Evolutionary conservation across 352 stramenopile genomes (phyloP).

Genomic region (Phytophthora capsici): DNA sequence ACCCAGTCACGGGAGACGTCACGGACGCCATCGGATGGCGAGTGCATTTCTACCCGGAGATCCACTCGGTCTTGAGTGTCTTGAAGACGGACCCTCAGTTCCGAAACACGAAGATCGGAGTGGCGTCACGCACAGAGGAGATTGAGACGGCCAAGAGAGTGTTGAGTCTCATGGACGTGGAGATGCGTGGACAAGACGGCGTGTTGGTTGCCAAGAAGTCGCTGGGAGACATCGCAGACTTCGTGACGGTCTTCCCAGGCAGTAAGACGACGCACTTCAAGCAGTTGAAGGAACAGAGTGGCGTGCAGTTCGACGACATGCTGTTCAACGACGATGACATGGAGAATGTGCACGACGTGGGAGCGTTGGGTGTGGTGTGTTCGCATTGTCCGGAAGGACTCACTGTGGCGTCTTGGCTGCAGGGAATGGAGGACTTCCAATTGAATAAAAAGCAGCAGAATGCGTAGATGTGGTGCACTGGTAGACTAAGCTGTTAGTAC

Average conservation of each 20-base stretch:
- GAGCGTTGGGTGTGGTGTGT: constrained; percentile 52
- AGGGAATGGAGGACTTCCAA: constrained; percentile 76
- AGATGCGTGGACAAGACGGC: constrained; percentile 8
- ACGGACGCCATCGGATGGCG: constrained; percentile 68
- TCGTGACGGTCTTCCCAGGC: constrained; percentile 80
- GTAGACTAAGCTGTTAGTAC: too few species aligned
- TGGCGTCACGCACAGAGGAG: constrained; percentile 79
- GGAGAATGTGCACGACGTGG: constrained; percentile 21
- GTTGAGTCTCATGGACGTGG: constrained; percentile 66
- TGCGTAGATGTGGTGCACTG: not conserved
- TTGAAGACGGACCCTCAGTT: constrained; percentile 76
- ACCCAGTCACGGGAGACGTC: constrained; percentile 58
- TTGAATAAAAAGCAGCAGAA: constrained; percentile 41
- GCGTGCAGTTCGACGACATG: constrained; percentile 82
- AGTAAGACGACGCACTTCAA: constrained; percentile 93
- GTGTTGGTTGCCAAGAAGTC: constrained; percentile 28
- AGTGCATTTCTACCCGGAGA: constrained; percentile 80
- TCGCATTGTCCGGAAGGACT: constrained; percentile 53
- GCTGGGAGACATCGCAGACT: constrained; percentile 66
- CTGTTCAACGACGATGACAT: constrained; percentile 93
- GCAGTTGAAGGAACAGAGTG: constrained; percentile 82
- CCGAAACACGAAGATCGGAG: constrained; percentile 45
- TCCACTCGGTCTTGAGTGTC: constrained; percentile 73
- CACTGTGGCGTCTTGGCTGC: constrained; percentile 60
- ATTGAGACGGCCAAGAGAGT: constrained; percentile 77